Conservation (phyloP, 129 eudicot genomes). For the Flaveria ramosissima region DNA sequence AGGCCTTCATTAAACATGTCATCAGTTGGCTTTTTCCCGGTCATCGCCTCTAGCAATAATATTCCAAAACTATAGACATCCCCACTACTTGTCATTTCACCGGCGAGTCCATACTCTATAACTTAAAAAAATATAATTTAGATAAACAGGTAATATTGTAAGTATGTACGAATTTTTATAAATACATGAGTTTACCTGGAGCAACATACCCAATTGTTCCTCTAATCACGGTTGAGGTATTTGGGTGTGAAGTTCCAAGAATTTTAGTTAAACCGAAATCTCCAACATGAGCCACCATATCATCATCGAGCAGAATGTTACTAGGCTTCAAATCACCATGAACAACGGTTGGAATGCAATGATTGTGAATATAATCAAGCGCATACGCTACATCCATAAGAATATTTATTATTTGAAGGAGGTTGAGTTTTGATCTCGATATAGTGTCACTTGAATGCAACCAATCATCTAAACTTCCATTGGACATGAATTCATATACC, state of each 20-base stretch:
- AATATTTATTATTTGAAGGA: conserved; percentile 20
- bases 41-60: conserved; percentile 23
- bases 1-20: conserved; percentile 20
- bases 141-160: background rate
- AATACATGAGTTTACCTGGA: conserved; percentile 7
- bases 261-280: conserved; percentile 10
- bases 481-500: conserved; percentile 26
- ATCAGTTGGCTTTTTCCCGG: conserved; percentile 12
- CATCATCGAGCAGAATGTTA: conserved; percentile 15
- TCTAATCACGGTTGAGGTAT: background rate
- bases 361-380: conserved; percentile 26
- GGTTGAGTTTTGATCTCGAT: background rate
- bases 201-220: conserved; percentile 25
- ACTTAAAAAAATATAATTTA: background rate
- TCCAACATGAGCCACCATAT: conserved; percentile 26
- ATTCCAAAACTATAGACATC: conserved; percentile 28
- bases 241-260: background rate
- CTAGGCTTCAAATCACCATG: conserved; percentile 27
- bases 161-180: background rate
- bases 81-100: conserved; percentile 21
- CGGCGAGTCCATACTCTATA: conserved; percentile 23
- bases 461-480: conserved; percentile 27
- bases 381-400: conserved; percentile 20
- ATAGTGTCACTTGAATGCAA: conserved; percentile 8
- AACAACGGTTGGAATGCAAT: background rate